Base-by-base conservation (phyloP, 352 stramenopile genomes). In the Phytopythium vexans region DNA sequence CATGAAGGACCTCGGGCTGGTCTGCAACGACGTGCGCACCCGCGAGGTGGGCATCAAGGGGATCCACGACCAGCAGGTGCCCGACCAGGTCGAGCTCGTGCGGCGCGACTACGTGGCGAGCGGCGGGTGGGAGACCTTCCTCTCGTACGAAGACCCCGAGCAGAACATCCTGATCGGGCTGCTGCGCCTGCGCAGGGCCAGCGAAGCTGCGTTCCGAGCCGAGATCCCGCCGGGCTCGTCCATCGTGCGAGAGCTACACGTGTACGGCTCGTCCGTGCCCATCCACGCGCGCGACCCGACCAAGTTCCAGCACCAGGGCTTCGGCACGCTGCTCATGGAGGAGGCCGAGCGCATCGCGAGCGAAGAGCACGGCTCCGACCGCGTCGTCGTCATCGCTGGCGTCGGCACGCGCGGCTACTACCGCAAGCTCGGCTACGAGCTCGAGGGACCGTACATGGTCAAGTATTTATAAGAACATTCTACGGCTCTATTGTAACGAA, bases 321-420 rank as follows among this genome's bases (percentile, higher is more conserved):
- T 97, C 62, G 95, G 96, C 35, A 98, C 95, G 55, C 69, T 98
- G 52, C 61, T 99, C 11, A 98, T 99, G 95, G 94, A 98, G 70
- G 95, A 99, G 55, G 96, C 96, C 6, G 96, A 99, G 77, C 74
- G 94, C 8, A 98, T 99, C 67, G 94, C 94, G 3, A 66, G 82
- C 35, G 89, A 98, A 56, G 95, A 98, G 68, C 96, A 99, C 62
- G 80, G 81, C n/a, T 97, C 89, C 12, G 63, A 90, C 57, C 98
- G 98, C 55, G 80, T 99, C n/a, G 81, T 98, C 16, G 95, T 99
- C 6, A 99, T 99, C 66, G 92, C 94, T 31, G 79, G 96, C 32
- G 96, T 99, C 35, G 95, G 96, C 15, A 98, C 95, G 44, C 77
- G 96, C 27, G 82, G 98, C 64, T 99, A 98, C 74, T 99, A 99